Evolutionary conservation across 495 filamentous ascomycete genomes (phyloP).

Genomic region (Neurospora sp.): DNA sequence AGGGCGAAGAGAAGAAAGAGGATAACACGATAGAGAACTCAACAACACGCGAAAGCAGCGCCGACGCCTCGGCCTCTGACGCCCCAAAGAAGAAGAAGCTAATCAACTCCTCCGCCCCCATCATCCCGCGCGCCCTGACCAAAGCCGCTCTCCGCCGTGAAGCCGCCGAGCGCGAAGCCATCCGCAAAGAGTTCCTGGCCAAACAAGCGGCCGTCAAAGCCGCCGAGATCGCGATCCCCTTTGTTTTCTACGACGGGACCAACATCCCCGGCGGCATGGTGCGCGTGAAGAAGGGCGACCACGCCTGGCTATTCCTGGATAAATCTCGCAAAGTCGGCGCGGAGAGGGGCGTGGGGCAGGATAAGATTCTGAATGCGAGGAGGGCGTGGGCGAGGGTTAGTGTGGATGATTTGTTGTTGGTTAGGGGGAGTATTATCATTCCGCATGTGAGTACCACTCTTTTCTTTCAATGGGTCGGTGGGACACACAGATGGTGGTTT

Average conservation of each 20-base stretch:
- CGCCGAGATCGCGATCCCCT: conserved; percentile 84
- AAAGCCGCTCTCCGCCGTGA: conserved; percentile 77
- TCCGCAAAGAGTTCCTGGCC: conserved; percentile 74
- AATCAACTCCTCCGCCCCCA: conserved; percentile 54
- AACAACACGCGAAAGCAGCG: conserved; percentile 14
- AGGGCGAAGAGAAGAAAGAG: conserved; percentile 15
- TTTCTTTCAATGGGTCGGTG: background rate
- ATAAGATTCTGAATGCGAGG: conserved; percentile 49
- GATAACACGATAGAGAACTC: conserved; percentile 21
- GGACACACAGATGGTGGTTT: background rate
- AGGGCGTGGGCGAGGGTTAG: conserved; percentile 88
- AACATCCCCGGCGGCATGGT: conserved; percentile 78
- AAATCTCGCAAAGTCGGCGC: conserved; percentile 82
- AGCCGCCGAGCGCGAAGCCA: conserved; percentile 66
- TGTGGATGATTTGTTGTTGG: conserved; percentile 94
- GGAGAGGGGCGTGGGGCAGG: conserved; percentile 59
- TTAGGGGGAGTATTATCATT: conserved; percentile 84
- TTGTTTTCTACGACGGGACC: conserved; percentile 97
- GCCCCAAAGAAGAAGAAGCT: conserved; percentile 38
- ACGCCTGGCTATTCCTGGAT: conserved; percentile 84
- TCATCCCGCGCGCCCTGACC: conserved; percentile 72
- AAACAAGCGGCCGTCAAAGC: conserved; percentile 83
- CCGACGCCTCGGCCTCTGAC: conserved; percentile 18
- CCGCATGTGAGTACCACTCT: conserved; percentile 63
- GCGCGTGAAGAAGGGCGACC: conserved; percentile 85